These are phyloP conservation scores for Podospora pseudocomata DNA, from an alignment of 495 filamentous ascomycete species.

Conservation along the genomic window DNA sequence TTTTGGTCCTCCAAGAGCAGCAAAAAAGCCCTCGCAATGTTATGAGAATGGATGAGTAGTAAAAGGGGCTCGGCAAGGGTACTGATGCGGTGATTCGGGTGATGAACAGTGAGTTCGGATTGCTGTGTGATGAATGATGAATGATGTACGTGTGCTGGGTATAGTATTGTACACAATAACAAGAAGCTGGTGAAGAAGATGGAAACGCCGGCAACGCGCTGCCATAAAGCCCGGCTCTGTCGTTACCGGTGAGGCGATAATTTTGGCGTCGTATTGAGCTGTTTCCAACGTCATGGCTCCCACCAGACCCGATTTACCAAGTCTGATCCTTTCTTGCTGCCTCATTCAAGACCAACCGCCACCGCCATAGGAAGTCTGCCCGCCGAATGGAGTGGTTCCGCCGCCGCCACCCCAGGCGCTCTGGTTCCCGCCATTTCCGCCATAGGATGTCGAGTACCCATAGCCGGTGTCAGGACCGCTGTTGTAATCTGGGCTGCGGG, in stretches of 20 bases:
- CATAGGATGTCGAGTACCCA: slow-evolving; percentile 76
- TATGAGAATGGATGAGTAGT: no score
- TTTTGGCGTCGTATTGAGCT: not conserved
- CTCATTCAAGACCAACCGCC: slow-evolving; percentile 26
- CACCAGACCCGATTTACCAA: not conserved
- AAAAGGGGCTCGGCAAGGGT: not conserved
- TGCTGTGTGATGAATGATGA: not conserved
- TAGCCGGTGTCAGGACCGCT: slow-evolving; percentile 50
- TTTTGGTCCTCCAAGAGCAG: not conserved
- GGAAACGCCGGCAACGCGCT: not conserved
- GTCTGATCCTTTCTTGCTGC: not conserved
- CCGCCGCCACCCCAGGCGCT: slow-evolving; percentile 68
- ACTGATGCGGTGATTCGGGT: not conserved
- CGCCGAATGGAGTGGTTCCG: slow-evolving; percentile 60
- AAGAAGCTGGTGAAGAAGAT: not conserved
- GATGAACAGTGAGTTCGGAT: no score
- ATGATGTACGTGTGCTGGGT: not conserved
- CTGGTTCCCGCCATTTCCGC: slow-evolving; percentile 53
- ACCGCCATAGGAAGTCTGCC: slow-evolving; percentile 34
- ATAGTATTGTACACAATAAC: not conserved
- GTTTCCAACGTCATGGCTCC: not conserved
- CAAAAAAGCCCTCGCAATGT: not conserved
- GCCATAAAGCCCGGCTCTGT: not conserved
- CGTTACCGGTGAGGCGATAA: not conserved
- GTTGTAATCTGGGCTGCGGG: slow-evolving; percentile 59